Evolutionary conservation across 441 rosid species (phyloP).

Genomic region (Bocquillonia castaneifolia): DNA sequence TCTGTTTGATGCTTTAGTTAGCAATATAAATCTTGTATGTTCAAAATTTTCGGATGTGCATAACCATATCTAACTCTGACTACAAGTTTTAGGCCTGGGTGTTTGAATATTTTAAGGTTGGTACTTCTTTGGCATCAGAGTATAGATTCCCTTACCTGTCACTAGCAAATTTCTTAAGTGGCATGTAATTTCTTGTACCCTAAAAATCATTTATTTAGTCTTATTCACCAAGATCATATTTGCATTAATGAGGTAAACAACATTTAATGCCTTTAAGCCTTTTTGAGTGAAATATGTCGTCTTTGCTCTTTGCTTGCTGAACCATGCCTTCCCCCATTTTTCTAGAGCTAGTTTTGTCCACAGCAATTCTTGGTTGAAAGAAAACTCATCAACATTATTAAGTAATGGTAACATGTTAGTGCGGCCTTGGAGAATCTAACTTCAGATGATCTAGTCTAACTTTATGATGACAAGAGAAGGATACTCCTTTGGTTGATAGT

Average conservation of each 20-base stretch:
- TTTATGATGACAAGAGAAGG: not conserved
- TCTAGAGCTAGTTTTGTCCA: no score
- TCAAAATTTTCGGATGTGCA: not conserved
- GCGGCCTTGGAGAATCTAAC: not conserved
- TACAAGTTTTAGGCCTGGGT: not conserved
- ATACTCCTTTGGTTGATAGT: not conserved
- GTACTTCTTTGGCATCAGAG: conserved; percentile 2
- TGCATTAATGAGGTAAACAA: no score
- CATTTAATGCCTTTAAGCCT: not conserved
- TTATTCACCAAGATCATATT: not conserved
- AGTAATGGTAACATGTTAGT: not conserved
- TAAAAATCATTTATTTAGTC: not conserved
- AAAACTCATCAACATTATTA: not conserved
- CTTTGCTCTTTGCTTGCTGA: not conserved
- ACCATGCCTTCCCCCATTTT: not conserved
- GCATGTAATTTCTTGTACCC: not conserved
- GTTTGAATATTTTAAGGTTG: not conserved
- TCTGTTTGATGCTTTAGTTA: not conserved
- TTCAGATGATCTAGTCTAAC: not conserved
- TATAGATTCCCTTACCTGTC: not conserved
- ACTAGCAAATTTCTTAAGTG: not conserved
- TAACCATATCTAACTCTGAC: not conserved
- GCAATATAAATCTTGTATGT: not conserved
- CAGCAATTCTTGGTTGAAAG: not conserved
- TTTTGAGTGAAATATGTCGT: not conserved